Conservation (phyloP, 164 flowering plant genomes). For the Vitis labrusca region DNA sequence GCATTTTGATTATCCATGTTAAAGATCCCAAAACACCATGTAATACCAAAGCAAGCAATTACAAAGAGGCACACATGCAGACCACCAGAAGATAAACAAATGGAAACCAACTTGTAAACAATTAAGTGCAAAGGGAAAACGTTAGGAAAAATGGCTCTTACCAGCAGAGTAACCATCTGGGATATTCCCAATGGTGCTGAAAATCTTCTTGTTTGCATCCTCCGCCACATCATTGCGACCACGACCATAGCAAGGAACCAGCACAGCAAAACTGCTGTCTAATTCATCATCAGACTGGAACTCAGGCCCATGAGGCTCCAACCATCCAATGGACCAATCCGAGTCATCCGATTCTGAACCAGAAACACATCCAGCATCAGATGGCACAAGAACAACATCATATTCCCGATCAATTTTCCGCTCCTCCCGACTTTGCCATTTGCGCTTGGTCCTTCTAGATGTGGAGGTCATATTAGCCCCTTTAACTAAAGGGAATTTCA, state of each 20-base stretch:
- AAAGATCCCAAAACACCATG: too few relatives aligned
- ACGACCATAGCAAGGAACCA: slow-evolving; percentile 82
- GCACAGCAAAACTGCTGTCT: slow-evolving; percentile 76
- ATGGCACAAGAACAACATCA: slow-evolving; percentile 81
- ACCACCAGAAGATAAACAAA: neutral
- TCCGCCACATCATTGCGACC: slow-evolving; percentile 33
- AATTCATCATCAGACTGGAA: slow-evolving; percentile 66
- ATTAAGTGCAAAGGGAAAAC: neutral
- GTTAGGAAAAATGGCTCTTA: slow-evolving; percentile 21
- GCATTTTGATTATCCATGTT: too few relatives aligned
- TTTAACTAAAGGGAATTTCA: slow-evolving; percentile 41
- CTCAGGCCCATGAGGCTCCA: slow-evolving; percentile 85
- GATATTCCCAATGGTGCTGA: slow-evolving; percentile 45
- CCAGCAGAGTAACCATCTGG: slow-evolving; percentile 54
- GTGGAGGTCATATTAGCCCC: slow-evolving; percentile 30
- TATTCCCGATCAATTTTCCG: slow-evolving; percentile 68
- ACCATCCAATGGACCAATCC: slow-evolving; percentile 94
- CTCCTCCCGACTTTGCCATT: slow-evolving; percentile 76
- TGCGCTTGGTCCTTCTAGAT: slow-evolving; percentile 55
- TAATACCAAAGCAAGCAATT: too few relatives aligned
- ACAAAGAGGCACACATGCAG: too few relatives aligned
- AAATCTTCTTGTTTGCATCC: slow-evolving; percentile 35
- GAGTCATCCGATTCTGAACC: slow-evolving; percentile 90
- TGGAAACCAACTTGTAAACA: neutral
- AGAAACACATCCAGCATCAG: slow-evolving; percentile 78